These are phyloP conservation scores for Solanum acaule DNA, from an alignment of 257 asterid species.

Conservation along the genomic window DNA sequence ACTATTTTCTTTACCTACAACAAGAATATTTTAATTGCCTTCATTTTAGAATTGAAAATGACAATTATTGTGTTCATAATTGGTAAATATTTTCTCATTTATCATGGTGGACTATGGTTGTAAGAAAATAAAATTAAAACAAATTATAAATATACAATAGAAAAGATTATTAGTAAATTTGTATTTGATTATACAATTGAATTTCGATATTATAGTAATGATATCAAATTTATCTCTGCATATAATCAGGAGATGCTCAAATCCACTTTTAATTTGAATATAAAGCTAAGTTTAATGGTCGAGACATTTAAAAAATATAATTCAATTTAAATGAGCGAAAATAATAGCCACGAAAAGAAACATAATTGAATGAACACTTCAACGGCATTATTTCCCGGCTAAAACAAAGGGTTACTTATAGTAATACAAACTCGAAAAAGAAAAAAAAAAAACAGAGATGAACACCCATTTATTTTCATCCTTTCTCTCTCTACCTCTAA, in stretches of 20 bases:
- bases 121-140: too few relatives aligned
- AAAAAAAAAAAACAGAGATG: background rate
- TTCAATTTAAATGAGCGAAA: too few relatives aligned
- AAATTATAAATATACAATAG: background rate
- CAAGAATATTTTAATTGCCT: background rate
- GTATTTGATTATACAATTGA: background rate
- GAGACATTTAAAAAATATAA: background rate
- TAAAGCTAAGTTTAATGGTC: background rate
- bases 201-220: background rate
- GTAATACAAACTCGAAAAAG: background rate
- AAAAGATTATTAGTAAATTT: rapidly evolving
- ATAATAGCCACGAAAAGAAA: background rate
- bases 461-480: background rate
- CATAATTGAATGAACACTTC: slow-evolving; percentile 14
- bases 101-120: too few relatives aligned
- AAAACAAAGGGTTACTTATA: background rate
- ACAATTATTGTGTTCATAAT: background rate
- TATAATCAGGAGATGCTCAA: background rate
- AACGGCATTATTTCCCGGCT: slow-evolving; percentile 41
- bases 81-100: background rate
- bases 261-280: background rate
- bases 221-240: too few relatives aligned
- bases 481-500: background rate
- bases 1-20: background rate
- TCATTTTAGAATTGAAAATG: background rate